Percentiles rank a stretch among this genome's conserved stretches.
These are phyloP conservation scores for Trichosanthes cucumerina DNA, from an alignment of 306 rosid species.

Conservation along the genomic window DNA sequence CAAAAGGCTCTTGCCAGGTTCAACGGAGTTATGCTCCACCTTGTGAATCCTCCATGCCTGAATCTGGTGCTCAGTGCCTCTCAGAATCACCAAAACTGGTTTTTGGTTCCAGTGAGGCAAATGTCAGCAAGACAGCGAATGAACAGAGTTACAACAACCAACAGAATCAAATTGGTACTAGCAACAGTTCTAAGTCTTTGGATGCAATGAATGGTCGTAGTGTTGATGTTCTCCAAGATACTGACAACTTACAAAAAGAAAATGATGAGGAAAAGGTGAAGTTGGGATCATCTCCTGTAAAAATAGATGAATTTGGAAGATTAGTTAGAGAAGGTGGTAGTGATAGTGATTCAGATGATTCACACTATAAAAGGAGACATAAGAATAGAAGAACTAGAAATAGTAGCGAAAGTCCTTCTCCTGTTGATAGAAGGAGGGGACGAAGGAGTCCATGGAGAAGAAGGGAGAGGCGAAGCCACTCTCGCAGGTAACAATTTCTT, in stretches of 20 bases:
- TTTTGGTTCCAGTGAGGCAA: slow-evolving; percentile 17
- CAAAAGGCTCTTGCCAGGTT: slow-evolving; percentile 16
- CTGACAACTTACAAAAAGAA: slow-evolving; percentile 24
- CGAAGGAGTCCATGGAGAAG: slow-evolving; percentile 61
- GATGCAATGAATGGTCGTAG: slow-evolving; percentile 21
- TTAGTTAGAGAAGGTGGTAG: slow-evolving; percentile 50
- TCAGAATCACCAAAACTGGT: slow-evolving; percentile 20
- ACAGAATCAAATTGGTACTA: slow-evolving; percentile 25
- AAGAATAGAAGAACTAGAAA: slow-evolving; percentile 57
- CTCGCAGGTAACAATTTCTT: slow-evolving; percentile 57
- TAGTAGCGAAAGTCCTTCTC: slow-evolving; percentile 60
- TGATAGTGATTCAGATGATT: slow-evolving; percentile 66
- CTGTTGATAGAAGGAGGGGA: slow-evolving; percentile 47
- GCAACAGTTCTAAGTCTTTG: slow-evolving; percentile 26
- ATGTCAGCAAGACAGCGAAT: background rate
- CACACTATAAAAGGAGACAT: slow-evolving; percentile 28
- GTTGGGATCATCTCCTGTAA: slow-evolving; percentile 27
- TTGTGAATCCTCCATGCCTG: slow-evolving; percentile 21
- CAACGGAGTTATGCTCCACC: slow-evolving; percentile 19
- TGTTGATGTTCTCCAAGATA: slow-evolving; percentile 23
- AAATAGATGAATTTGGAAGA: slow-evolving; percentile 89
- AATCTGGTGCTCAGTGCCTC: slow-evolving; percentile 24
- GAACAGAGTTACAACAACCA: background rate
- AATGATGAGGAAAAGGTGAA: slow-evolving; percentile 30
- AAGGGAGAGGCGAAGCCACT: slow-evolving; percentile 61